phyloP scores from a whole-genome alignment of 768 basidiomycete genomes.

The Auricularia sp. region DNA sequence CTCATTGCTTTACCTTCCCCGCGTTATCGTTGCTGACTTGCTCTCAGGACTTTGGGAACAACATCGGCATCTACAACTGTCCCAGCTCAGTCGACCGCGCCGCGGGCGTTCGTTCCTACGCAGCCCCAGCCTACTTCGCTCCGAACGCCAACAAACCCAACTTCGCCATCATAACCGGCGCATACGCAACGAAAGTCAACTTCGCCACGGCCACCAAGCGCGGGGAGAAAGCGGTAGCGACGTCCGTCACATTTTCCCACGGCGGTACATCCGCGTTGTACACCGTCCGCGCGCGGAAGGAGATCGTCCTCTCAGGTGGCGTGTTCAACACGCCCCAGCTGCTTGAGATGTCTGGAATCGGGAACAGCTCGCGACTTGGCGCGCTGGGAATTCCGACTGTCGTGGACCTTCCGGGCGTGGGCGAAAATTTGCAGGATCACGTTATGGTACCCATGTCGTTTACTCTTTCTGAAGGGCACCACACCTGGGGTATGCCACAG shows the following conservation, averaged over 20 bases:
- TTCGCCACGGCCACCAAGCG: conserved; percentile 19
- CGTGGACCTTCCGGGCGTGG: conserved; percentile 34
- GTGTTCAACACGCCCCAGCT: conserved; percentile 16
- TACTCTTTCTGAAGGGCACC: conserved; percentile 24
- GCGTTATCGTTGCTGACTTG: not conserved
- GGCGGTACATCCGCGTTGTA: conserved; percentile 10
- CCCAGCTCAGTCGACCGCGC: not conserved
- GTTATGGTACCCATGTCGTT: conserved; percentile 32
- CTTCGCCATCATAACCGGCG: conserved; percentile 30
- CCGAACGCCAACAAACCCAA: conserved; percentile 20
- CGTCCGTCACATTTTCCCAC: conserved; percentile 27
- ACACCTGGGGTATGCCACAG: conserved; percentile 26
- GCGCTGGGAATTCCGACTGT: conserved; percentile 21
- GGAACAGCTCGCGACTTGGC: conserved; percentile 22
- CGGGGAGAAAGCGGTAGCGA: conserved; percentile 16
- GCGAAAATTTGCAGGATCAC: conserved; percentile 31
- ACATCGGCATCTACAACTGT: conserved; percentile 9
- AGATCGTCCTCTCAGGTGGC: conserved; percentile 31
- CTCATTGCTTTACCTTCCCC: not conserved
- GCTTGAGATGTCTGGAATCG: conserved; percentile 33
- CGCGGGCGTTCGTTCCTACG: not conserved
- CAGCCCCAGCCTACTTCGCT: conserved; percentile 7
- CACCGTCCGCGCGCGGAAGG: conserved; percentile 26
- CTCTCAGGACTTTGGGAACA: conserved; percentile 3
- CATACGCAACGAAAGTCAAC: conserved; percentile 28